phyloP scores from a whole-genome alignment of 805 yeast genomes.

The Ogataea chonburiensis region DNA sequence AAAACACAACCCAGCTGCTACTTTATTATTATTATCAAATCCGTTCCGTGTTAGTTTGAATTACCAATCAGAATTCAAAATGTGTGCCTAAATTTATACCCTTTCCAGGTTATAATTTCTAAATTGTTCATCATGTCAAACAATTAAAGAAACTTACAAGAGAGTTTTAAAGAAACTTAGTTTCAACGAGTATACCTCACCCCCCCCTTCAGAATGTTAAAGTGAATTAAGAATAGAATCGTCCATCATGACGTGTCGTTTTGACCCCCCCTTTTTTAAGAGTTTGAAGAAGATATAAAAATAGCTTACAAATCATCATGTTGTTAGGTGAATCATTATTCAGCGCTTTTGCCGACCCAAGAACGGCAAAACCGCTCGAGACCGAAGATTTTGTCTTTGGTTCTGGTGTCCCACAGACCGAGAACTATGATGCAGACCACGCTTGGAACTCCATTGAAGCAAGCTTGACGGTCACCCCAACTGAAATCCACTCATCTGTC shows the following conservation, averaged over 20 bases:
- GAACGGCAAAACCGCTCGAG: constrained; percentile 2
- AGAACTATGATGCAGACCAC: constrained; percentile 1
- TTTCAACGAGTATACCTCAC: constrained; percentile 16
- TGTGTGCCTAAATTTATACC: constrained; percentile 27
- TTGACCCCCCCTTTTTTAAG: constrained; percentile 8
- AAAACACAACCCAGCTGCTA: not conserved
- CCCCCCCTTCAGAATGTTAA: constrained; percentile 24
- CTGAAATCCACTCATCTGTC: constrained; percentile 51
- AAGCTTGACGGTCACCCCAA: constrained; percentile 41
- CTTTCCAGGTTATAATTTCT: constrained; percentile 18
- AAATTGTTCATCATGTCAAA: constrained; percentile 15
- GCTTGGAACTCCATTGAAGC: not conserved
- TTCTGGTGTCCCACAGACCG: constrained; percentile 1
- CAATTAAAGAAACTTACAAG: constrained; percentile 21
- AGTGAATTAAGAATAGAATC: constrained; percentile 20
- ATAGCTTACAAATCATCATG: constrained; percentile 21
- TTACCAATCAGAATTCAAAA: constrained; percentile 15
- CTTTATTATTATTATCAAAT: constrained; percentile 2
- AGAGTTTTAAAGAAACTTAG: constrained; percentile 14
- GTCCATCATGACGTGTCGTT: constrained; percentile 30
- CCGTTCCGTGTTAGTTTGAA: constrained; percentile 9
- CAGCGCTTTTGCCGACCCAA: constrained; percentile 23
- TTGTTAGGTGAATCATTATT: constrained; percentile 37
- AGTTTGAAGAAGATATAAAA: constrained; percentile 1
- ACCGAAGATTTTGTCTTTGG: constrained; percentile 2